These are phyloP conservation scores for Trichoderma asperellum DNA, from an alignment of 2,329 filamentous ascomycete genomes.

Conservation along the genomic window DNA sequence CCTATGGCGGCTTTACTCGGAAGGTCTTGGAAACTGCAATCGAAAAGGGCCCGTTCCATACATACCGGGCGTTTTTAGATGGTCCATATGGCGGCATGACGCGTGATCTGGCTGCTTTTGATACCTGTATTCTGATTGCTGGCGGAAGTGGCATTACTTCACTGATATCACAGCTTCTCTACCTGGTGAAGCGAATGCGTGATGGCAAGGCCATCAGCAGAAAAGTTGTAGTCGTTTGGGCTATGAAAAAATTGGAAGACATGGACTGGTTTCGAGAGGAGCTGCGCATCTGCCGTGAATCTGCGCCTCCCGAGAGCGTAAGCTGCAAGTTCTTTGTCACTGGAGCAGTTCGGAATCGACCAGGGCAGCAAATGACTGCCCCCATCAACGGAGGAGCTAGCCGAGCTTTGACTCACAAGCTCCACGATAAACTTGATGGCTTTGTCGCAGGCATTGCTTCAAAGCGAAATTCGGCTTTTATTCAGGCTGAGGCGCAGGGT, in stretches of 20 bases:
- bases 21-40: conserved; percentile 82
- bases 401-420: conserved; percentile 70
- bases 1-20: conserved; percentile 87
- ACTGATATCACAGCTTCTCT: conserved; percentile 85
- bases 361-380: conserved; percentile 49
- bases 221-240: conserved; percentile 91
- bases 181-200: conserved; percentile 95
- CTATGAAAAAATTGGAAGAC: conserved; percentile 84
- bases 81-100: conserved; percentile 96
- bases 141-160: conserved; percentile 95
- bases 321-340: conserved; percentile 96
- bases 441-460: conserved; percentile 85
- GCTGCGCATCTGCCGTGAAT: conserved; percentile 86
- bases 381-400: conserved; percentile 43
- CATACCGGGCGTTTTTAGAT: conserved; percentile 89
- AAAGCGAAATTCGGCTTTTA: conserved; percentile 83
- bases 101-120: conserved; percentile 85
- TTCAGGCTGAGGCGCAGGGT: conserved; percentile 78
- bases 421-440: conserved; percentile 86
- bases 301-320: conserved; percentile 83
- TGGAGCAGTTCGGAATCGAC: conserved; percentile 55
- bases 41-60: conserved; percentile 85
- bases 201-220: conserved; percentile 93
- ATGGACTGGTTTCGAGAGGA: conserved; percentile 99
- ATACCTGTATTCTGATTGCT: conserved; percentile 89